Evolutionary conservation across 1,139 yeast genomes (phyloP).

Genomic region (Zygoascus hellenicus): DNA sequence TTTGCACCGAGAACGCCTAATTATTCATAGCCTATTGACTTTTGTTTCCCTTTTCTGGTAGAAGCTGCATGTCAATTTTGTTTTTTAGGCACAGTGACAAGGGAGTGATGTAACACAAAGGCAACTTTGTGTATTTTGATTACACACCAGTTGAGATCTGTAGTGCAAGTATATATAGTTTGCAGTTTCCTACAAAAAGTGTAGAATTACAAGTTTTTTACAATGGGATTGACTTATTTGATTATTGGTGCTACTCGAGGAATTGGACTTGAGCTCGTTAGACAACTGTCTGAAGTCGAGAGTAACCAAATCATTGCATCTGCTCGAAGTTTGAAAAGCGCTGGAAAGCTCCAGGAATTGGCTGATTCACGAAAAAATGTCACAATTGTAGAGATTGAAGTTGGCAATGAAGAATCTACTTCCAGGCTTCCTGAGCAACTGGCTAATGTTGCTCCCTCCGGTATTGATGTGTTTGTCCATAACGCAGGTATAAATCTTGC

Average conservation of each 20-base stretch:
- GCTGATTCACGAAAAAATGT: constrained; percentile 22
- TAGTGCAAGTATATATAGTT: too few species aligned
- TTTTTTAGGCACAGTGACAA: too few species aligned
- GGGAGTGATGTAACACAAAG: too few species aligned
- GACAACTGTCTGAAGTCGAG: constrained; percentile 21
- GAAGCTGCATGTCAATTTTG: too few species aligned
- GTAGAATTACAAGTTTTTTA: too few species aligned
- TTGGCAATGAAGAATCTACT: constrained; percentile 19
- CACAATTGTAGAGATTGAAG: constrained; percentile 25
- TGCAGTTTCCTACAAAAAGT: too few species aligned
- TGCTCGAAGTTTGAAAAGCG: constrained; percentile 21
- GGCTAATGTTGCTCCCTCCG: not conserved
- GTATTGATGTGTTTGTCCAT: constrained; percentile 47
- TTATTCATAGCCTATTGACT: too few species aligned
- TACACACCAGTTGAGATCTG: too few species aligned
- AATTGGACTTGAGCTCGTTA: constrained; percentile 31
- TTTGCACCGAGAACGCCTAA: too few species aligned
- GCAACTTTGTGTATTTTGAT: too few species aligned
- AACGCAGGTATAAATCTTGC: constrained; percentile 40
- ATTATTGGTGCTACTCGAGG: constrained; percentile 35
- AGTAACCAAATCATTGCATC: constrained; percentile 32
- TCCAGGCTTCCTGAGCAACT: constrained; percentile 12
- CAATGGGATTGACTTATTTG: constrained; percentile 19
- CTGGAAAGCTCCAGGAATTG: constrained; percentile 10
- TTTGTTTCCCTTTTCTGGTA: too few species aligned